Evolutionary conservation across 1,139 yeast species (phyloP), one percentile per base, ranked within the genome.

Genomic region (Magnusiomyces sp.): DNA sequence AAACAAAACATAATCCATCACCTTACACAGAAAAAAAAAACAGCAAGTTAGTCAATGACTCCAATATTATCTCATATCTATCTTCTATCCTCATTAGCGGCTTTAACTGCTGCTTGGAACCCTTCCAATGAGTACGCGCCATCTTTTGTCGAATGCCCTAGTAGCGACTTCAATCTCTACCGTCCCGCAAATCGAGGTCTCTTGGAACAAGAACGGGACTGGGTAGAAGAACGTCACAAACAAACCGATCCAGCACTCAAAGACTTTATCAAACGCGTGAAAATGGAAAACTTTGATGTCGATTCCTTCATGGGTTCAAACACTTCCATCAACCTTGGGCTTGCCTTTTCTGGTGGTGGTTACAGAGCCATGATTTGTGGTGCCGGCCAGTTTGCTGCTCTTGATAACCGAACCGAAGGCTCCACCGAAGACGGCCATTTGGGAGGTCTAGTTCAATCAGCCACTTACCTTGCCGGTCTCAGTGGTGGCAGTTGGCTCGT

Each of bases 401-500:
- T 87, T 53, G 97, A 89, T 63, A 76, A 78, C 58, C 74, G 96
- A 60, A 83, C 94, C 4, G 64, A 62, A 2, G 80, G 78, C 50
- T 73, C 81, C 13, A 71, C 71, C 29, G 76, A 76, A 2, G 66
- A 72, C 46, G 95, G 95, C 32, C 71, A 66, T 46, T 67, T 90
- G 50, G 96, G 95, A 38, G 95, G 96, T 2, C 67, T 90, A 47
- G 71, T 86, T 45, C 92, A 90, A 62, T 72, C 86, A 2, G 64
- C 94, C 0, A 83, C 95, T 2, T 90, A 89, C 65, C 64, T 90
- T 46, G 76, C 87, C 1, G 97, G 97, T 38, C 74, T 89, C 44
- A 83, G 94, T 0, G 97, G 97, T 43, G 95, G 95, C 49, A 81
- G 80, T 56, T 89, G 96, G 96, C 72, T 89, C 51, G 81, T 88